Conservation (phyloP, 768 basidiomycete species). For the Collybia mongolica region DNA sequence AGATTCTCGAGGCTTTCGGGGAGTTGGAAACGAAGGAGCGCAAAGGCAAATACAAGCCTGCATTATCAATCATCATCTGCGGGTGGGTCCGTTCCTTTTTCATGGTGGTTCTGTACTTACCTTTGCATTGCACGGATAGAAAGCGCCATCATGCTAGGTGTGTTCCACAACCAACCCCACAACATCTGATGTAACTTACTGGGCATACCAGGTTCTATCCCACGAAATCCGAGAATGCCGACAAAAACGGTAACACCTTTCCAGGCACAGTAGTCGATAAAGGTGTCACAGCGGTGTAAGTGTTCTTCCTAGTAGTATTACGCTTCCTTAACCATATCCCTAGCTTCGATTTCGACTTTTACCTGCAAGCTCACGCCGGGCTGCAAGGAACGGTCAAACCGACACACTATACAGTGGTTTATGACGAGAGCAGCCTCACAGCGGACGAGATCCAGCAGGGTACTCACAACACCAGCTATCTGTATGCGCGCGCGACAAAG, state of each 20-base stretch:
- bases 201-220: slow-evolving; percentile 47
- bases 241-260: slow-evolving; percentile 70
- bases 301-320: slow-evolving; percentile 17
- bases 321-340: too few species aligned
- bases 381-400: slow-evolving; percentile 69
- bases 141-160: slow-evolving; percentile 68
- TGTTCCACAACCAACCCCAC: neutral
- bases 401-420: slow-evolving; percentile 78
- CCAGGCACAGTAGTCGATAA: slow-evolving; percentile 81
- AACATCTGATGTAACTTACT: too few species aligned
- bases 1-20: slow-evolving; percentile 60
- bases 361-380: slow-evolving; percentile 73
- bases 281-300: slow-evolving; percentile 70
- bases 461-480: slow-evolving; percentile 65
- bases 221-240: slow-evolving; percentile 43
- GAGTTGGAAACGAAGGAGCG: slow-evolving; percentile 42
- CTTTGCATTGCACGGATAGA: slow-evolving; percentile 13
- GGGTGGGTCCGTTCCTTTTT: slow-evolving; percentile 36
- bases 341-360: slow-evolving; percentile 65
- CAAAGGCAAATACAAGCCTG: slow-evolving; percentile 52
- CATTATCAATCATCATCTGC: slow-evolving; percentile 72
- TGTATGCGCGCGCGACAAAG: slow-evolving; percentile 81
- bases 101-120: neutral
- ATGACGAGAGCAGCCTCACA: slow-evolving; percentile 67
- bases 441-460: slow-evolving; percentile 76